Evolutionary conservation across 1,139 yeast species (phyloP).

Genomic region (Yamadazyma blattariae): DNA sequence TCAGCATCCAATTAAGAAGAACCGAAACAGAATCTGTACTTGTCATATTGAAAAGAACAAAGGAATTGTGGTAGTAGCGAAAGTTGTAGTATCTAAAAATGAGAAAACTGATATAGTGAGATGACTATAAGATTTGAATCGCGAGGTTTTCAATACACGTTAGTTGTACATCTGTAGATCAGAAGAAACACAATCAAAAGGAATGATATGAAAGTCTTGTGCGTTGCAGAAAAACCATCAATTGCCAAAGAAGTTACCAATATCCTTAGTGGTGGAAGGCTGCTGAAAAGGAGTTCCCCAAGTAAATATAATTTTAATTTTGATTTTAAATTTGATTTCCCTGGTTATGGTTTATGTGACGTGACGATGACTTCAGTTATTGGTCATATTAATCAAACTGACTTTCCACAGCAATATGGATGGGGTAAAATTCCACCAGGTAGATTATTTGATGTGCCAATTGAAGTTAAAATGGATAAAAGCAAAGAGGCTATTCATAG

Average conservation of each 20-base stretch:
- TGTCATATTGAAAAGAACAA: no score
- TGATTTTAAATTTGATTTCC: conserved; percentile 67
- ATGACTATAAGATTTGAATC: no score
- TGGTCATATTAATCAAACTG: conserved; percentile 74
- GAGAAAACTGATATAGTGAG: no score
- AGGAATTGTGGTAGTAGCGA: no score
- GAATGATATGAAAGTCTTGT: conserved; percentile 62
- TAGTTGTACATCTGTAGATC: no score
- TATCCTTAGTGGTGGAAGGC: conserved; percentile 72
- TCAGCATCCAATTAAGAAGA: conserved; percentile 8
- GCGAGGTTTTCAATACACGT: no score
- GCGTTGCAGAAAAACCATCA: conserved; percentile 97
- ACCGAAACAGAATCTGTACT: background rate
- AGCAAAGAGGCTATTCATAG: conserved; percentile 12
- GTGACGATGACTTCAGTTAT: conserved; percentile 91
- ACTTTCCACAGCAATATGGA: conserved; percentile 58
- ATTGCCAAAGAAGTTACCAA: conserved; percentile 84
- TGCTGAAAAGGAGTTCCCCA: conserved; percentile 44
- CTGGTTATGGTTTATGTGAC: conserved; percentile 59
- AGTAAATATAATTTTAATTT: conserved; percentile 76
- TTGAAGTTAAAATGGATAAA: conserved; percentile 40
- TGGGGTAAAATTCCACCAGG: conserved; percentile 76
- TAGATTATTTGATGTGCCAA: conserved; percentile 65
- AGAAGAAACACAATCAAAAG: no score
- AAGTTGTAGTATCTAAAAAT: no score